Base-by-base conservation (phyloP, 371 early-diverging fungal species). In the Capillidium rhysosporum region DNA sequence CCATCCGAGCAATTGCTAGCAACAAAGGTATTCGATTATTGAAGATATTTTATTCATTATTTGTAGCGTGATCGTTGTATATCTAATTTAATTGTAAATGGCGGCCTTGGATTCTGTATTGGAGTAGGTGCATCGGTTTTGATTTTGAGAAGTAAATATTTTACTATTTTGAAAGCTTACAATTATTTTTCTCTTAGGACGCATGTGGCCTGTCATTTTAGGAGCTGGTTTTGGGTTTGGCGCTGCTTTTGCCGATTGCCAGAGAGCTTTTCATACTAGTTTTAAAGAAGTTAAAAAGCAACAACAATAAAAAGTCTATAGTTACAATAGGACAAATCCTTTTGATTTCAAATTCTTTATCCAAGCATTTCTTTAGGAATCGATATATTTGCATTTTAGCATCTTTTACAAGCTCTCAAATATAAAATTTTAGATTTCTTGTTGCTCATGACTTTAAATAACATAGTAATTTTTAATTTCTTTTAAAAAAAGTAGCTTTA, bases 121-220 rank as follows among this genome's bases (percentile, higher is more conserved):
- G 92, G 90, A 57, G 77, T 92, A 57, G 82, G 86, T 24, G 80
- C 86, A 40, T 88, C 90, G 30, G 86, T 84, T 40, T 70, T 92
- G 34, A 62, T 92, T 59, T 92, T 92, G 70, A 83, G 79, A 72
- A 80, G 92, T 84, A 76, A 63, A 79, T 70, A 2, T 24, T 43
- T 34, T 29, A 34, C 12, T 48, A 45, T 24, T 23, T 21, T 23
- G 24, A 23, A 3, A 28, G 9, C 52, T 12, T 48, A 8, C 16
- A 45, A 41, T 20, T 38, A 40, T 20, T 55, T 34, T 41, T 38
- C 51, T 28, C 24, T 34, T 66, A 87, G 85, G 82, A 70, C 79
- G 86, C 60, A 76, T 71, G 46, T 89, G 89, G 89, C 92, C 92
- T 39, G 84, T 92, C 61, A 81, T 86, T 45, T 71, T 88, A 56